These are phyloP conservation scores for Penicillium sp. DNA, from an alignment of 2,329 filamentous ascomycete genomes.

Conservation along the genomic window DNA sequence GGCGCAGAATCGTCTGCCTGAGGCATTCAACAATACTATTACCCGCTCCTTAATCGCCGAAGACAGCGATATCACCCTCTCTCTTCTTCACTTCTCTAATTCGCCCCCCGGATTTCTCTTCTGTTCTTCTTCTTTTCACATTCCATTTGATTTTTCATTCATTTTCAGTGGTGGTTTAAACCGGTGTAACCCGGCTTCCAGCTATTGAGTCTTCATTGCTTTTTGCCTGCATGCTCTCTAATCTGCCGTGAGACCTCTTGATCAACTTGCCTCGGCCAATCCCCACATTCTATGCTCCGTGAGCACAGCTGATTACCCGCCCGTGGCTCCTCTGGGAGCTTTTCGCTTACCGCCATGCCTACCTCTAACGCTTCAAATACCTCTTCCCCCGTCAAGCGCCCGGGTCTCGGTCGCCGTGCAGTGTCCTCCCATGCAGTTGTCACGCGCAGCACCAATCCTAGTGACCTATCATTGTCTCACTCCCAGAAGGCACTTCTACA, in stretches of 20 bases:
- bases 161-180: neutral
- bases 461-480: slow-evolving; percentile 35
- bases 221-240: slow-evolving; percentile 26
- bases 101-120: neutral
- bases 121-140: neutral
- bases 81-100: slow-evolving; percentile 10
- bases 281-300: slow-evolving; percentile 26
- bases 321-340: slow-evolving; percentile 17
- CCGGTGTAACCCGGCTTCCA: slow-evolving; percentile 12
- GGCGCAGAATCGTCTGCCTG: neutral
- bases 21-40: slow-evolving; percentile 8
- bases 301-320: slow-evolving; percentile 23
- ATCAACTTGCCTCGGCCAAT: slow-evolving; percentile 25
- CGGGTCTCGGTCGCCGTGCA: slow-evolving; percentile 41
- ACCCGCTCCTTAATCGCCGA: slow-evolving; percentile 18
- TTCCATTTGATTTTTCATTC: neutral
- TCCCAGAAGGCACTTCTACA: slow-evolving; percentile 34
- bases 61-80: slow-evolving; percentile 19
- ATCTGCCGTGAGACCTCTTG: slow-evolving; percentile 27
- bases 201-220: slow-evolving; percentile 22
- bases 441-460: slow-evolving; percentile 35
- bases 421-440: slow-evolving; percentile 43
- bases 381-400: slow-evolving; percentile 43
- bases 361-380: slow-evolving; percentile 26
- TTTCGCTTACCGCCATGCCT: slow-evolving; percentile 25